Evolutionary conservation across 805 yeast species (phyloP), one percentile per base, ranked within the genome.

Genomic region (Crinitomyces ghanaensis): DNA sequence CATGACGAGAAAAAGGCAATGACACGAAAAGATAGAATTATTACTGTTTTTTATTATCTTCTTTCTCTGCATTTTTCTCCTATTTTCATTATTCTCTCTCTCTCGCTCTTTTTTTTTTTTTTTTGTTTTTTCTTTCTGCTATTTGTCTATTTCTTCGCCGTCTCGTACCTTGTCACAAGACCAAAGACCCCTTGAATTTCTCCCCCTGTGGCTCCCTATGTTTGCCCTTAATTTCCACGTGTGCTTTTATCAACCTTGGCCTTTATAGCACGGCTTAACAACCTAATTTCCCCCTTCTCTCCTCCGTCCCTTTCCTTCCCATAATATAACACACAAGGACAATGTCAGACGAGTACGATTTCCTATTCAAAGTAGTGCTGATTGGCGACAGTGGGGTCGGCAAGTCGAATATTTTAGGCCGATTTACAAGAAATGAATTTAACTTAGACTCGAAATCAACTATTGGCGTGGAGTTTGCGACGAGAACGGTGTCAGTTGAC

Each of bases 331-430:
- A n/a, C n/a, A n/a, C n/a, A n/a, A n/a, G n/a, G n/a, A n/a, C n/a
- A 30, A 61, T 64, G 56, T 64, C 70, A 40, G 85, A 78, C 57
- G 88, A 80, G 49, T 80, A 91, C 71, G 97, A 88, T 58, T 86
- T 79, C 59, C 71, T 88, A 41, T 88, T 86, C 68, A 88, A 86
- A 47, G 84, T 91, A 46, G 97, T 88, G 26, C 71, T 88, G 56
- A 88, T 91, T 56, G 97, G 97, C 29, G 97, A 91, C 58, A 82
- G 95, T 8, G 93, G 95, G 36, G 97, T 91, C 33, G 98, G 98
- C 39, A 88, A 88, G 57, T 83, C 96, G 50, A 91, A 91, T 63
- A 68, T 88, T 39, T 70, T 88, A 36, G 82, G 94, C 34, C 74
- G 98, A 49, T 88, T 88, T 67, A 85, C 97, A 8, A 74, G 95